Percentiles rank a stretch among this genome's conserved stretches.
These are phyloP conservation scores for Trichodelitschia bisporula DNA, from an alignment of 495 filamentous ascomycete species.

Conservation along the genomic window DNA sequence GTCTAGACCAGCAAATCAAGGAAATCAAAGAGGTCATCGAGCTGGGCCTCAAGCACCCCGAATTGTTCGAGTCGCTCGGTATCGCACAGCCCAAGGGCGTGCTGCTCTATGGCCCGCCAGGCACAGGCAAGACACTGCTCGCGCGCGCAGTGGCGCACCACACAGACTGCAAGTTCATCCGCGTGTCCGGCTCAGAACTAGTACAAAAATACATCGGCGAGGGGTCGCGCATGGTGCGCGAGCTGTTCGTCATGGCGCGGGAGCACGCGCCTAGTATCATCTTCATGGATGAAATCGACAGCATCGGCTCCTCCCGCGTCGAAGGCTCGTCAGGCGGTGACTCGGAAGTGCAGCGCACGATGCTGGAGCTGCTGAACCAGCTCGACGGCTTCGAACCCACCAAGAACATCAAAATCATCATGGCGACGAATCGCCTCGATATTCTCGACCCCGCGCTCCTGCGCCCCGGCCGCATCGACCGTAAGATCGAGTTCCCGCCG, in stretches of 20 bases:
- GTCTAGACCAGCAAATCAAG: constrained; percentile 97
- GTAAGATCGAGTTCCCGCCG: constrained; percentile 98
- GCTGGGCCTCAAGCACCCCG: constrained; percentile 90
- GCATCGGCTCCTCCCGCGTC: constrained; percentile 89
- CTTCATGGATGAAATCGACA: constrained; percentile 99
- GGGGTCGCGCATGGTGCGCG: constrained; percentile 92
- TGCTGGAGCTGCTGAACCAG: constrained; percentile 95
- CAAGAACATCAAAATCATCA: constrained; percentile 99
- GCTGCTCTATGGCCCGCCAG: constrained; percentile 85
- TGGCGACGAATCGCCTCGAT: constrained; percentile 95
- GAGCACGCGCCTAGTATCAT: constrained; percentile 99
- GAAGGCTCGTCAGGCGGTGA: constrained; percentile 88
- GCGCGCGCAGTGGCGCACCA: constrained; percentile 94
- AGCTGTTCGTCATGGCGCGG: constrained; percentile 96
- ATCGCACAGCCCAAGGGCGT: constrained; percentile 98
- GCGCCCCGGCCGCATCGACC: constrained; percentile 85
- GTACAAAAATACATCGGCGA: constrained; percentile 99
- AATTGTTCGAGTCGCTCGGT: constrained; percentile 93
- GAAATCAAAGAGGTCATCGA: constrained; percentile 99
- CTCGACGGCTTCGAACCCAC: constrained; percentile 97
- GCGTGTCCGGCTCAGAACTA: constrained; percentile 83
- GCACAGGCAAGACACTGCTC: constrained; percentile 90
- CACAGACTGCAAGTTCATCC: constrained; percentile 96
- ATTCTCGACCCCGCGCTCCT: constrained; percentile 90
- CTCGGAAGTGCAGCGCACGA: constrained; percentile 98